Base-by-base conservation (phyloP, 371 early-diverging fungal species). In the Syncephalastrum monosporum region DNA sequence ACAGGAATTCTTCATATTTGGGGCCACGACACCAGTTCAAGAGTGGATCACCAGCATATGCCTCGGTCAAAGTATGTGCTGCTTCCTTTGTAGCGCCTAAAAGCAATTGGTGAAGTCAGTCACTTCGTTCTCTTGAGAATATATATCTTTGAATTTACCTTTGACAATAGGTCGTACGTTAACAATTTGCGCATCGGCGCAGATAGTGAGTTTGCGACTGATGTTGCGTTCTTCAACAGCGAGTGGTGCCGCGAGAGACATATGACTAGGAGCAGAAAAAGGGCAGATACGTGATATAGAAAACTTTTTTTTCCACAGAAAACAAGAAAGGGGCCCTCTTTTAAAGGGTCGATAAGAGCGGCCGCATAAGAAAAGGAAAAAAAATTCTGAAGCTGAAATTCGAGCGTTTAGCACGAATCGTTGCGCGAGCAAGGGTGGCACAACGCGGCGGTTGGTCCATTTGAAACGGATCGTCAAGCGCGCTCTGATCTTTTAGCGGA, bases 21-120 rank as follows among this genome's bases (percentile, higher is more conserved):
- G 55, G 53, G 42, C 57, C 53, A 13, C 53, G 47, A 42, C 66
- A 63, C 68, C 69, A 66, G 38, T 50, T 16, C 4, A 74, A 42
- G 1, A 68, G 17, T 13, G 55, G 57, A 47, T 68, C 64, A 10
- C 63, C 60, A 0, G 47, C 29, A 33, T 59, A 74, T 1, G 78
- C 68, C 12, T 77, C 78, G 7, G 67, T 65, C 19, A 77, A 53
- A 3, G 74, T 74, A 50, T 77, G 68, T 16, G 74, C 59, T 10
- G 78, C 78, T 65, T 77, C 78, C 42, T 70, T 68, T 1, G 72
- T 74, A 27, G 74, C 78, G 49, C 72, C 78, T 77, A 58, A 17
- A 23, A 1, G 27, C 44, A 47, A 38, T 33, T 33, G 10, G 29
- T 19, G 10, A 42, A 46, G 24, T 25, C 12, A 27, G 25, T 44